Conservation (phyloP, 306 rosid genomes). For the Medicago truncatula region DNA sequence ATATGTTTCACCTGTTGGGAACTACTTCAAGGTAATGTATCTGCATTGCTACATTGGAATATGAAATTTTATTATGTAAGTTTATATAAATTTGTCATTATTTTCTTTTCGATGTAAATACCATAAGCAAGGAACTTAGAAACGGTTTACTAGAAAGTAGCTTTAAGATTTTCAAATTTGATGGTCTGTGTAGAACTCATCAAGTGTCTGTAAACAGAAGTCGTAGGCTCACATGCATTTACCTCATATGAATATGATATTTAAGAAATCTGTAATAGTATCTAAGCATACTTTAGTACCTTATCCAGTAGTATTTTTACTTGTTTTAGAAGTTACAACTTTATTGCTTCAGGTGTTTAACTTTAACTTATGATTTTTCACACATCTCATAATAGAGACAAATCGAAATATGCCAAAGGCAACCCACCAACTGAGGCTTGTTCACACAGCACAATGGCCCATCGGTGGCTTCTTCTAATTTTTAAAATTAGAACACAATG, state of each 20-base stretch:
- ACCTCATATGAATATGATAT: conserved; percentile 12
- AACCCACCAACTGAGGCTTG: not conserved
- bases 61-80: conserved; percentile 10
- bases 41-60: conserved; percentile 8
- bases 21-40: conserved; percentile 84
- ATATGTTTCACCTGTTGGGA: conserved; percentile 97
- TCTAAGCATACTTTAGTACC: not conserved
- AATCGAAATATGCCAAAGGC: conserved; percentile 12
- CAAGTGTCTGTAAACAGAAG: not conserved
- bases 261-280: not conserved
- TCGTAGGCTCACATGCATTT: not conserved
- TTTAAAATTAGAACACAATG: not conserved
- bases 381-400: not conserved
- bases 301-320: not conserved
- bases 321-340: not conserved
- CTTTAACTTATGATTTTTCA: not conserved
- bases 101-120: conserved; percentile 10
- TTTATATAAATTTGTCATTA: conserved; percentile 21
- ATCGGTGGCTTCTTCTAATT: not conserved
- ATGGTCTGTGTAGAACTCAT: not conserved
- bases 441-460: not conserved
- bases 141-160: conserved; percentile 7
- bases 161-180: conserved; percentile 15
- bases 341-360: not conserved
- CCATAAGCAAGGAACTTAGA: conserved; percentile 15